Base-by-base conservation (phyloP, 2,329 filamentous ascomycete species). In the Pseudocercospora crystallina region DNA sequence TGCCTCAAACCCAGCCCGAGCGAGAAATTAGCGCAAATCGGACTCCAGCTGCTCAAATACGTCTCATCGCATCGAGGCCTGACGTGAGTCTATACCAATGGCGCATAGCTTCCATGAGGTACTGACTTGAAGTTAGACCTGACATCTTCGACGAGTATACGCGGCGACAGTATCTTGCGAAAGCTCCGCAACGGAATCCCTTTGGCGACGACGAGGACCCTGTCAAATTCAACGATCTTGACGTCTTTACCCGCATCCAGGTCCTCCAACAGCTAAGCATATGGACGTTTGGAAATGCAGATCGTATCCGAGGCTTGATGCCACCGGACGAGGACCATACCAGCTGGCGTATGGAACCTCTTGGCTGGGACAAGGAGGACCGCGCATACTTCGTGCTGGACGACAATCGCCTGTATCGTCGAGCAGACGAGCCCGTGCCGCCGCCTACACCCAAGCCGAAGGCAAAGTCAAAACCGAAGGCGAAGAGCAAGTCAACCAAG, bases 101-200 rank as follows among this genome's bases (percentile, higher is more conserved):
- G 43, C 32, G n/a, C 15, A 35, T n/a, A 13, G 32, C 13, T 8
- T 37, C 8, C 11, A 10, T 43, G 31, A 30, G 30, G 40, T 11
- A 15, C 36, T 42, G 36, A 41, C 31, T n/a, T 13, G n/a, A 2
- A 17, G 2, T 5, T 61, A 96, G 91, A 1, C 82, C 79, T 45
- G 90, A 95, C 3, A 85, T 94, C 42, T 95, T 97, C 62, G 90
- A 97, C 67, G 90, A 96, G 65, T 96, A 96, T 68, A 87, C 90
- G 31, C 84, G 90, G 61, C 86, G 90, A 53, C 91, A 96, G 70
- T 99, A 90, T 69, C 73, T 87, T 46, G 80, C 85, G n/a, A 95
- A 90, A 72, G 85, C 87, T 2, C 86, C 90, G 2, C 70, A 81
- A 9, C 80, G 80, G 47, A 97, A 96, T 65, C 92, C 92, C 0